Evolutionary conservation across 2,329 filamentous ascomycete species (phyloP), one percentile per base, ranked within the genome.

Genomic region (Penicillium sp.): DNA sequence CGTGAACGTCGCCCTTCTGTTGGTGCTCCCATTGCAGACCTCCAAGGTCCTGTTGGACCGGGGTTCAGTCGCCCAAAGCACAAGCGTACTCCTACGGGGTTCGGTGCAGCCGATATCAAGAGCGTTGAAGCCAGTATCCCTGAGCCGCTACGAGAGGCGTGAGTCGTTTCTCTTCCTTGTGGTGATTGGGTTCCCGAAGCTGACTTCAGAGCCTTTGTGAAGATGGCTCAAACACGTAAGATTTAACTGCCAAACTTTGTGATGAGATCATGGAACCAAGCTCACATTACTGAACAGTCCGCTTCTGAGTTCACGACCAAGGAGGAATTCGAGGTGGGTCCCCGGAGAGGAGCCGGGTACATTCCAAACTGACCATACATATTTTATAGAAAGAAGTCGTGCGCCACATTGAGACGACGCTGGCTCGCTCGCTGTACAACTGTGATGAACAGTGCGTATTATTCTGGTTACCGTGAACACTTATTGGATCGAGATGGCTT

Each of bases 351-450:
- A 39, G 27, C n/a, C 10, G 19, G 39, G 9, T 42, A 9, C 14
- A 47, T 35, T 33, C 31, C 35, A 45, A 44, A 25, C 59, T 65
- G 33, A 64, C 50, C 25, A 39, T 31, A 35, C 43, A 50, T 35
- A 1, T 9, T 48, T 25, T 23, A 23, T 82, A 95, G 81, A 86
- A 81, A 73, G 93, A 96, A 72, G 84, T 96, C 56, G 92, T 99
- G 63, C 88, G 89, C 64, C 95, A 99, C 81, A 91, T 99, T 70
- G 95, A 99, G 79, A 98, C 95, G 3, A 96, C 93, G 3, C 84
- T 99, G 60, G 95, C 95, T 61, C 91, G 95, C 60, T 97, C 93
- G 71, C 86, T 99, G 75, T 98, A 93, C 85, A 99, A 99, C 78
- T 99, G 95, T 78, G 93, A 99, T 80, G 95, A 99, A 78, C 76